A percentile compares a stretch with the other conserved stretches of the same genome.
These are phyloP conservation scores for Pseudogymnoascus sp. DNA, from an alignment of 2,329 filamentous ascomycete species.

Conservation along the genomic window DNA sequence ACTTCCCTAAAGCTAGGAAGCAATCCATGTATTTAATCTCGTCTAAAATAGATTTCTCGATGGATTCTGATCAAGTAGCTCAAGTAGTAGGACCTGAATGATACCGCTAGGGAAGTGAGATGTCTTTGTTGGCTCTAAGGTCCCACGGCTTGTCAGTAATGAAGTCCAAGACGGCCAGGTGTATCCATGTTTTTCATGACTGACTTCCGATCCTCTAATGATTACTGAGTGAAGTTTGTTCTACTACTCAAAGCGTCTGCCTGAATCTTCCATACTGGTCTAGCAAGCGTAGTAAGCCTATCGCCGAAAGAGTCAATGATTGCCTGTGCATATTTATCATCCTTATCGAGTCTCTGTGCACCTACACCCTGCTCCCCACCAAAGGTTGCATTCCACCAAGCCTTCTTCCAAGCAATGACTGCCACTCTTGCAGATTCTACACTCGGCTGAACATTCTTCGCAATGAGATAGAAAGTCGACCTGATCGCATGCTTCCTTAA, in stretches of 20 bases:
- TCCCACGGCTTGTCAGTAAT: too few relatives aligned
- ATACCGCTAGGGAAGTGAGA: too few relatives aligned
- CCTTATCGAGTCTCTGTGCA: background rate
- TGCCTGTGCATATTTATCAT: background rate
- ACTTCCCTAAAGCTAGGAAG: too few relatives aligned
- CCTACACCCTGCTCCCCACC: too few relatives aligned
- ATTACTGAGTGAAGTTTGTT: background rate
- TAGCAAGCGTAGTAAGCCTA: slow-evolving; percentile 11
- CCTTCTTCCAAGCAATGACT: too few relatives aligned
- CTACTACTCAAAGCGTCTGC: background rate
- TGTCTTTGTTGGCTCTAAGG: too few relatives aligned
- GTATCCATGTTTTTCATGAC: too few relatives aligned
- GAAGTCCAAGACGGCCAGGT: too few relatives aligned
- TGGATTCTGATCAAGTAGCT: background rate
- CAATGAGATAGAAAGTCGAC: slow-evolving; percentile 19
- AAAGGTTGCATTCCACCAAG: too few relatives aligned
- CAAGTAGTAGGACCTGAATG: too few relatives aligned
- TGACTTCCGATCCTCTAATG: background rate
- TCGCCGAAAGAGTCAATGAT: slow-evolving; percentile 14
- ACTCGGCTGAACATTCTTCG: slow-evolving; percentile 15
- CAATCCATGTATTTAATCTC: background rate
- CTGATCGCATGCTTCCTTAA: slow-evolving; percentile 12
- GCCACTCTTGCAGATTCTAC: too few relatives aligned
- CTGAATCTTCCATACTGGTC: slow-evolving; percentile 11
- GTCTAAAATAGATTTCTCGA: background rate